These are phyloP conservation scores for Acorus calamus DNA, from an alignment of 106 monocot genomes.

Conservation along the genomic window DNA sequence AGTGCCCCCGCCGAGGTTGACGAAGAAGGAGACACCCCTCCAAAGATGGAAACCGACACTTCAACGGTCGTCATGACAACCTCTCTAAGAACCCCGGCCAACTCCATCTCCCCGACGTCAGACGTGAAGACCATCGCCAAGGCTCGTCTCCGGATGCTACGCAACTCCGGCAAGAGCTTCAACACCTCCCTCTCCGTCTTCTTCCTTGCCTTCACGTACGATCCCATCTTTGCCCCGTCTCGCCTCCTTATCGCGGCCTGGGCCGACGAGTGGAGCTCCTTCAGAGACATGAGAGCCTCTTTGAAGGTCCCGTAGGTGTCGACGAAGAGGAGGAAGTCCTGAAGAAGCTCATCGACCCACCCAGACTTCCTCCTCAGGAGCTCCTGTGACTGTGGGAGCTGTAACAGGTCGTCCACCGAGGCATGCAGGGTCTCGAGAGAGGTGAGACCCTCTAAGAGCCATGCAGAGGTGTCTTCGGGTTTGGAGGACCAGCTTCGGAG, in stretches of 20 bases:
- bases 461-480: conserved; percentile 1
- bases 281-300: conserved; percentile 18
- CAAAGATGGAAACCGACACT: conserved; percentile 18
- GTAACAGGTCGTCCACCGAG: conserved; percentile 48
- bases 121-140: not conserved
- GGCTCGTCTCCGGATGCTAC: conserved; percentile 4
- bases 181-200: conserved; percentile 50
- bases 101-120: conserved; percentile 11
- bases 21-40: conserved; percentile 12
- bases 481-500: conserved; percentile 26
- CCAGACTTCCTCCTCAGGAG: conserved; percentile 9
- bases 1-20: conserved; percentile 10
- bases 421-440: conserved; percentile 31
- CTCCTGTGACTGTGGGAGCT: conserved; percentile 39
- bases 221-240: conserved; percentile 23
- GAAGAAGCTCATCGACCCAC: conserved; percentile 35
- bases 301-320: conserved; percentile 54
- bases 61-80: conserved; percentile 16
- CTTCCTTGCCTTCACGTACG: conserved; percentile 21
- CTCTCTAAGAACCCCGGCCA: conserved; percentile 29
- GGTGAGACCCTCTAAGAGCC: conserved; percentile 31
- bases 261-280: conserved; percentile 18
- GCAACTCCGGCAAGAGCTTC: conserved; percentile 16
- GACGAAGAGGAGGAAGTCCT: conserved; percentile 55
- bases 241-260: conserved; percentile 36